Evolutionary conservation across 208 protist genomes (phyloP).

Genomic region (Kentomonas sorsogonicus): DNA sequence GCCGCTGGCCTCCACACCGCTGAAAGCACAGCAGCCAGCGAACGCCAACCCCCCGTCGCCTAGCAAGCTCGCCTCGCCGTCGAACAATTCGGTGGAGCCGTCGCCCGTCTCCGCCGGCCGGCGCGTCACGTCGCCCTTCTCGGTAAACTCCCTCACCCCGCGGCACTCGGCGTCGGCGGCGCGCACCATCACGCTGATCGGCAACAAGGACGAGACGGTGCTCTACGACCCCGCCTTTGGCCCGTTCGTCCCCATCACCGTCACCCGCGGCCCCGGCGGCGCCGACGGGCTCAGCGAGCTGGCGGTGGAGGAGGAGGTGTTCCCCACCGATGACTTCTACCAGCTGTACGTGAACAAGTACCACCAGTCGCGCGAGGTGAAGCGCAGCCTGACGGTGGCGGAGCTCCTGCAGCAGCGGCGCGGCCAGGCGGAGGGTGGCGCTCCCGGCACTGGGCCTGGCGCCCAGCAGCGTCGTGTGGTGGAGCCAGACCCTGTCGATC

Average conservation of each 20-base stretch:
- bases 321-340: constrained; percentile 1
- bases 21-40: too few relatives aligned
- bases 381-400: not conserved
- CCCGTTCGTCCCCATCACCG: too few relatives aligned
- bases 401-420: not conserved
- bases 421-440: not conserved
- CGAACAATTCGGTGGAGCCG: too few relatives aligned
- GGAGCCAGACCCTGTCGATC: constrained; percentile 12
- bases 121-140: too few relatives aligned
- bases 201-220: not conserved
- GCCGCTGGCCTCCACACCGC: too few relatives aligned
- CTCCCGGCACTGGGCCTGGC: not conserved
- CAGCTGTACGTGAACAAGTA: constrained; percentile 1
- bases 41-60: too few relatives aligned
- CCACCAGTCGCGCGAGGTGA: not conserved
- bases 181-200: not conserved
- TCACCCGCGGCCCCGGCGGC: too few relatives aligned
- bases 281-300: not conserved
- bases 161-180: not conserved
- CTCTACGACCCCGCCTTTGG: not conserved
- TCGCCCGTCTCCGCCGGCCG: too few relatives aligned
- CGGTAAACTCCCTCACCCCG: too few relatives aligned
- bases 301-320: not conserved
- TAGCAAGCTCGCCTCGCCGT: too few relatives aligned
- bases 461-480: too few relatives aligned